phyloP scores from a whole-genome alignment of 1,284 basidiomycete genomes.

The Boletus sp. region DNA sequence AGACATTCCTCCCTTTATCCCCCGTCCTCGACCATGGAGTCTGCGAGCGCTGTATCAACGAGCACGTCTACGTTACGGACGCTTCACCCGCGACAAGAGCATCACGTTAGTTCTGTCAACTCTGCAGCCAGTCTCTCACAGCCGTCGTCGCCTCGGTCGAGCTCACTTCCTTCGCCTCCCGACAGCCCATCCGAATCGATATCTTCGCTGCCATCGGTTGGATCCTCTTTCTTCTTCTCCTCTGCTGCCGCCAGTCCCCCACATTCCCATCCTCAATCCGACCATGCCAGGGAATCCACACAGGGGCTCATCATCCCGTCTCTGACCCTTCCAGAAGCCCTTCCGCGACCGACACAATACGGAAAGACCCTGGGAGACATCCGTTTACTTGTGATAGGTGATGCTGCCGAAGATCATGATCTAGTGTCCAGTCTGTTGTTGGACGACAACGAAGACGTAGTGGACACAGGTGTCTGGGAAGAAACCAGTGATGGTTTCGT shows the following conservation, averaged over 20 bases:
- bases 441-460: constrained; percentile 61
- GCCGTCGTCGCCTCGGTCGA: constrained; percentile 46
- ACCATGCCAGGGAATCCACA: constrained; percentile 42
- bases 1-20: neutral
- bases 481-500: constrained; percentile 38
- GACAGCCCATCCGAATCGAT: constrained; percentile 59
- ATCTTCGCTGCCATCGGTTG: constrained; percentile 66
- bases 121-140: constrained; percentile 25
- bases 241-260: constrained; percentile 59
- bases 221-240: constrained; percentile 74
- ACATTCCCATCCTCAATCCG: constrained; percentile 39
- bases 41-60: constrained; percentile 15
- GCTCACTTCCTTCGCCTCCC: constrained; percentile 47
- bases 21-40: constrained; percentile 24
- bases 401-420: constrained; percentile 34
- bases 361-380: constrained; percentile 63
- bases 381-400: constrained; percentile 49
- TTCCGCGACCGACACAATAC: constrained; percentile 55
- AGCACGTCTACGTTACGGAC: constrained; percentile 27
- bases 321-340: constrained; percentile 55
- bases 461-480: constrained; percentile 57
- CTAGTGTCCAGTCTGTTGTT: constrained; percentile 40
- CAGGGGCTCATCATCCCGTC: constrained; percentile 66
- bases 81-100: constrained; percentile 22
- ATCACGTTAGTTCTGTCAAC: constrained; percentile 32